Conservation (phyloP, 495 filamentous ascomycete genomes). For the Oidiodendron maius region DNA sequence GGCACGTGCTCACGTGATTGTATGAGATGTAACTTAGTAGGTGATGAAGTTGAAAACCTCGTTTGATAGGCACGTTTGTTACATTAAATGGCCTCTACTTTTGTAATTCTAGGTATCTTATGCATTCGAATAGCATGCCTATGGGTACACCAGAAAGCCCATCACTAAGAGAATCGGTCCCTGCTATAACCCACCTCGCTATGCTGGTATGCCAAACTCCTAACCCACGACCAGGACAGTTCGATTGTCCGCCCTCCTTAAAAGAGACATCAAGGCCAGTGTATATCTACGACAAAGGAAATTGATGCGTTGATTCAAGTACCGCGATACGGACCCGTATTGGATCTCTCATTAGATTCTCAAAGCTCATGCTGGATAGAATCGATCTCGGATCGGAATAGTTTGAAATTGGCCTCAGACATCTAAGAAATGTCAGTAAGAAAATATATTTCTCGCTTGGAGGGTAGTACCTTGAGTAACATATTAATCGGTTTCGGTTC, state of each 20-base stretch:
- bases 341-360: slow-evolving; percentile 4
- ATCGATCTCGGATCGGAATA: slow-evolving; percentile 22
- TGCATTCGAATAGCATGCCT: background rate
- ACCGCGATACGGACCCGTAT: background rate
- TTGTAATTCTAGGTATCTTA: background rate
- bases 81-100: background rate
- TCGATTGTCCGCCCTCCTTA: background rate
- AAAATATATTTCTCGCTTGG: background rate
- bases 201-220: slow-evolving; percentile 21
- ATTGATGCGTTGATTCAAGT: slow-evolving; percentile 1
- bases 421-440: slow-evolving; percentile 14
- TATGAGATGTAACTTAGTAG: background rate
- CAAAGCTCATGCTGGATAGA: slow-evolving; percentile 22
- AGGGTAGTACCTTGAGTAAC: slow-evolving; percentile 61
- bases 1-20: background rate
- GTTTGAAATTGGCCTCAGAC: slow-evolving; percentile 19
- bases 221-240: slow-evolving; percentile 1
- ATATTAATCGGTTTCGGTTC: slow-evolving; percentile 52
- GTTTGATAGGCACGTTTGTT: too few species aligned
- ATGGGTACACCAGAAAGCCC: background rate
- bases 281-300: slow-evolving; percentile 18
- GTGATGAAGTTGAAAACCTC: too few species aligned
- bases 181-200: slow-evolving; percentile 15
- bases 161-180: slow-evolving; percentile 6
- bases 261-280: slow-evolving; percentile 6